A percentile compares a stretch with the other conserved stretches of the same genome.
phyloP scores from a whole-genome alignment of 352 stramenopile species.

The Phytopythium boreale region DNA sequence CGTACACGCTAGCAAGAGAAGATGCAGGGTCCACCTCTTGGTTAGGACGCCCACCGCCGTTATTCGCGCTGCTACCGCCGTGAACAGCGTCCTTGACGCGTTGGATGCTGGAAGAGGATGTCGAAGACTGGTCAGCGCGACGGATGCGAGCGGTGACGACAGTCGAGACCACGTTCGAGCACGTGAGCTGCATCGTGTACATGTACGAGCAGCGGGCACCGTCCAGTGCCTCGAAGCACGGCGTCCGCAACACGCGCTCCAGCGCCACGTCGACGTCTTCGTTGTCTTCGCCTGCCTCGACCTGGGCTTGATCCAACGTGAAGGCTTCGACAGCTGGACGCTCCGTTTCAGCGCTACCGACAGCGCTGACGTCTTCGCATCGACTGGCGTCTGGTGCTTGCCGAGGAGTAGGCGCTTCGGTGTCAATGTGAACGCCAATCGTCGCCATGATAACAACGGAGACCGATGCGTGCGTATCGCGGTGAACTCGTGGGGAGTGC shows the following conservation, averaged over 20 bases:
- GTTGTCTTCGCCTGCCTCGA: neutral
- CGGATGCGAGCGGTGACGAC: constrained; percentile 39
- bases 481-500: neutral
- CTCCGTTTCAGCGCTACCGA: neutral
- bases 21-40: neutral
- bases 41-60: neutral
- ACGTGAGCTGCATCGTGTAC: constrained; percentile 56
- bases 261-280: constrained; percentile 32
- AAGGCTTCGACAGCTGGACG: neutral
- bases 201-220: constrained; percentile 32
- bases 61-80: neutral
- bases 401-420: neutral
- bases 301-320: neutral
- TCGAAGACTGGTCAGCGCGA: neutral
- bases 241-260: constrained; percentile 18
- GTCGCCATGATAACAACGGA: neutral
- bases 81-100: constrained; percentile 2
- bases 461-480: neutral
- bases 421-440: neutral
- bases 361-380: neutral
- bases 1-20: constrained; percentile 1
- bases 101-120: neutral
- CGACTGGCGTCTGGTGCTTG: neutral
- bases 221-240: constrained; percentile 41
- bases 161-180: constrained; percentile 62